Conservation (phyloP, 345 rosid genomes). For the Eucalyptus coolabah region DNA sequence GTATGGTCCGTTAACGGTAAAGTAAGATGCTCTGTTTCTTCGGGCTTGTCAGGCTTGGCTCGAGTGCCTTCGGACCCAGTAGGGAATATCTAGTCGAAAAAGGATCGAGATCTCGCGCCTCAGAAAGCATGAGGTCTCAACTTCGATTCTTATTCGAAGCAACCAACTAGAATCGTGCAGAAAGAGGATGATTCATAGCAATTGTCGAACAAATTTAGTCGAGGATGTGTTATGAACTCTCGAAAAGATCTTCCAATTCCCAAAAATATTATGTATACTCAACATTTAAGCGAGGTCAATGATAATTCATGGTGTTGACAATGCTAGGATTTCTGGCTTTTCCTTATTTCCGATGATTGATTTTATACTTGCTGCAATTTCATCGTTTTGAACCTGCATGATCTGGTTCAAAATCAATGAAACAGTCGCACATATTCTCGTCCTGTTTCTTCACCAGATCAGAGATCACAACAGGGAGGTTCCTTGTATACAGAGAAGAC, state of each 20-base stretch:
- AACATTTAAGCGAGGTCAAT: not conserved
- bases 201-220: not conserved
- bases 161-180: not conserved
- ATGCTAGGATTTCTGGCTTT: not conserved
- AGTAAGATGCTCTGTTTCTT: not conserved
- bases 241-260: not conserved
- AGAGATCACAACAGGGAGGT: conserved; percentile 37
- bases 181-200: not conserved
- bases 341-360: not conserved
- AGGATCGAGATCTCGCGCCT: not conserved
- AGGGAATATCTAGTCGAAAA: not conserved
- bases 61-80: not conserved
- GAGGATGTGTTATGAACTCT: not conserved
- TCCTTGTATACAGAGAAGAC: conserved; percentile 56
- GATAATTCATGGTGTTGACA: not conserved
- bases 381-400: not conserved
- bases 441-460: conserved; percentile 24
- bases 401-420: not conserved
- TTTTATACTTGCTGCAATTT: not conserved
- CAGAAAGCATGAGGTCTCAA: not conserved
- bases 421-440: not conserved
- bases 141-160: not conserved
- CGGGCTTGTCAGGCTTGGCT: not conserved
- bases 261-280: not conserved
- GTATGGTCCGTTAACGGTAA: too few relatives aligned